A percentile compares a stretch with the other conserved stretches of the same genome.
Evolutionary conservation across 257 asterid genomes (phyloP).

Genomic region (Ophiorrhiza pumila): DNA sequence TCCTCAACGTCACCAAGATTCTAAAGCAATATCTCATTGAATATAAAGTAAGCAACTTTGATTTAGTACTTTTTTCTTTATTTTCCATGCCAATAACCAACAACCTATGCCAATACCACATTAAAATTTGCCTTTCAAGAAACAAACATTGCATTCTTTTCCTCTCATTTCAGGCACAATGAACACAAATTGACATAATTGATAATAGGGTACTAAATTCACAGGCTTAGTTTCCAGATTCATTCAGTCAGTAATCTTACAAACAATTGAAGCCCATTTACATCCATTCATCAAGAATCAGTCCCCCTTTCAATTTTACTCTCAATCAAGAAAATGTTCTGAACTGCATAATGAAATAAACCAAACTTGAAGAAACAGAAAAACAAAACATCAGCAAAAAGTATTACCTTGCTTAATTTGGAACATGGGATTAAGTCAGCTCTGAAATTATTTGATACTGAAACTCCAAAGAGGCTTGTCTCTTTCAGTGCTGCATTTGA

Average conservation of each 20-base stretch:
- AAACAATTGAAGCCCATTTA: background rate
- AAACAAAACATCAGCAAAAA: background rate
- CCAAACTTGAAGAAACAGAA: background rate
- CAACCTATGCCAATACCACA: background rate
- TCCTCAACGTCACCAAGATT: background rate
- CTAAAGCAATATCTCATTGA: background rate
- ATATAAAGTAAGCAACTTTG: background rate
- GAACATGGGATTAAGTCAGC: conserved; percentile 35
- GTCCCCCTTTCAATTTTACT: no score
- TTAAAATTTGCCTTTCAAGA: background rate
- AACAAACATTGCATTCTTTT: background rate
- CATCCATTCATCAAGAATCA: background rate
- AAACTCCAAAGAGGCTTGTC: conserved; percentile 56
- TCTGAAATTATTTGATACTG: conserved; percentile 38
- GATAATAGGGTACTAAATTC: background rate
- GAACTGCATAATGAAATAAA: background rate
- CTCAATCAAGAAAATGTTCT: background rate
- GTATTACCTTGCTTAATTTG: conserved; percentile 39
- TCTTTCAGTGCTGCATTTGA: conserved; percentile 40
- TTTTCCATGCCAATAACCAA: background rate
- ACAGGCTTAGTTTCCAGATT: background rate
- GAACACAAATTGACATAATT: no score
- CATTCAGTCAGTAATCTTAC: background rate
- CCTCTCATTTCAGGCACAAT: background rate
- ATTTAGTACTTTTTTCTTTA: background rate